phyloP scores from a whole-genome alignment of 1,284 basidiomycete genomes.

The Puccinia coronata region DNA sequence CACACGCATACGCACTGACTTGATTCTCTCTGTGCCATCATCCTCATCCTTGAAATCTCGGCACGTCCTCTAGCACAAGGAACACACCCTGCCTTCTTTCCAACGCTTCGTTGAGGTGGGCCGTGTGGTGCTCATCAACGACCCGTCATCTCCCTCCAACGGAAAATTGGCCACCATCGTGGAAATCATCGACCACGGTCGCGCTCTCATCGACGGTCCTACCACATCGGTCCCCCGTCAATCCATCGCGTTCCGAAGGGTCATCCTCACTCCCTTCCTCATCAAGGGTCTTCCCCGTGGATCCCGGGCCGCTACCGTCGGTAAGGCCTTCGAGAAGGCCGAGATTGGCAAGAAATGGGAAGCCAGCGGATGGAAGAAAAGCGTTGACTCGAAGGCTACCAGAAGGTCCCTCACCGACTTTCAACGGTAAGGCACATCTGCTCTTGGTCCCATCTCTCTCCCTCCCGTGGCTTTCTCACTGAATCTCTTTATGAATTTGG shows the following conservation, averaged over 20 bases:
- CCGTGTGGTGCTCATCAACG: conserved; percentile 92
- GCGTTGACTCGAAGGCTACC: conserved; percentile 73
- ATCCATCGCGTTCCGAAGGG: conserved; percentile 84
- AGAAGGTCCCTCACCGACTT: conserved; percentile 85
- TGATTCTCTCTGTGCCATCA: neutral
- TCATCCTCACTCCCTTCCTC: conserved; percentile 84
- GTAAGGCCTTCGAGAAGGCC: conserved; percentile 84
- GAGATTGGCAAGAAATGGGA: conserved; percentile 74
- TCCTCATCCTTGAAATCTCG: conserved; percentile 5
- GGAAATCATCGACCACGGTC: conserved; percentile 99
- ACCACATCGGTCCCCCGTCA: conserved; percentile 87
- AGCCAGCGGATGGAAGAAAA: conserved; percentile 82
- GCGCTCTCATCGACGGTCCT: conserved; percentile 94
- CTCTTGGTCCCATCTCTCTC: neutral
- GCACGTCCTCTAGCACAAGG: conserved; percentile 17
- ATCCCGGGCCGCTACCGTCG: conserved; percentile 77
- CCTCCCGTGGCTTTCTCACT: neutral
- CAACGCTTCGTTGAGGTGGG: conserved; percentile 98
- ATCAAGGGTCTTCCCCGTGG: conserved; percentile 83
- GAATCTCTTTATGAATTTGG: neutral
- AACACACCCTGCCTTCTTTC: conserved; percentile 68
- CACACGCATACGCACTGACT: neutral
- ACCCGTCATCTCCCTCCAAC: conserved; percentile 69
- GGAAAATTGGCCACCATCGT: conserved; percentile 93
- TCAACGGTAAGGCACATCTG: conserved; percentile 64